Evolutionary conservation across 306 rosid genomes (phyloP).

Genomic region (Glycine latifolia): DNA sequence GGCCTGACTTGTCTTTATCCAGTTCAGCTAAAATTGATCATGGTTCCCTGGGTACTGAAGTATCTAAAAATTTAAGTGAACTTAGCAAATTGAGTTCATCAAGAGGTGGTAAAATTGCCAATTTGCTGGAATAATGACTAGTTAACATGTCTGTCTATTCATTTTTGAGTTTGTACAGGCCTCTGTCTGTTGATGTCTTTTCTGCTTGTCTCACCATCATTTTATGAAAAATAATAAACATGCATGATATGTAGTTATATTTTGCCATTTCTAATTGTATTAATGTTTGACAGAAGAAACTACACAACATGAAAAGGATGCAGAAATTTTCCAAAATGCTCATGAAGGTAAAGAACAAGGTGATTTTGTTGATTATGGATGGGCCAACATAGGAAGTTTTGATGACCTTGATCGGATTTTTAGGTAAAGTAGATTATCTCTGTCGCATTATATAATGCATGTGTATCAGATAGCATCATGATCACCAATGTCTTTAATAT

Average conservation of each 20-base stretch:
- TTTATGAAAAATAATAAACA: constrained; percentile 20
- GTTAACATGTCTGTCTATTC: constrained; percentile 30
- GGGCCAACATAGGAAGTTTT: constrained; percentile 94
- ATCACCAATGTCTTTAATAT: constrained; percentile 30
- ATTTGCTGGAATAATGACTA: constrained; percentile 39
- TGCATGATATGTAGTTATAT: constrained; percentile 39
- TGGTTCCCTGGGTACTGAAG: constrained; percentile 58
- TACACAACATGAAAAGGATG: constrained; percentile 59
- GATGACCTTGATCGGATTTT: constrained; percentile 90
- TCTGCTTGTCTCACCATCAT: constrained; percentile 33
- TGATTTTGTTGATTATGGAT: constrained; percentile 82
- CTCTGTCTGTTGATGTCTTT: constrained; percentile 35
- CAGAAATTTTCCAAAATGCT: constrained; percentile 58
- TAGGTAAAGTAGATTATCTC: constrained; percentile 67
- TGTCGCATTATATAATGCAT: constrained; percentile 20
- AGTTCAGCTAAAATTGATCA: constrained; percentile 58
- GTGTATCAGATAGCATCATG: constrained; percentile 34
- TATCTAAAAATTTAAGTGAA: constrained; percentile 53
- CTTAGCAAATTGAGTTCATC: constrained; percentile 51
- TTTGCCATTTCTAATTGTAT: constrained; percentile 40
- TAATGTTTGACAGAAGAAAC: constrained; percentile 63
- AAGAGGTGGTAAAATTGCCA: constrained; percentile 58
- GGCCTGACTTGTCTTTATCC: constrained; percentile 72
- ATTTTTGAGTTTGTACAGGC: constrained; percentile 25
- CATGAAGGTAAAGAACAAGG: constrained; percentile 76